A percentile compares a stretch with the other conserved stretches of the same genome.
Evolutionary conservation across 2,329 filamentous ascomycete species (phyloP).

Genomic region (Xylariaceae sp.): DNA sequence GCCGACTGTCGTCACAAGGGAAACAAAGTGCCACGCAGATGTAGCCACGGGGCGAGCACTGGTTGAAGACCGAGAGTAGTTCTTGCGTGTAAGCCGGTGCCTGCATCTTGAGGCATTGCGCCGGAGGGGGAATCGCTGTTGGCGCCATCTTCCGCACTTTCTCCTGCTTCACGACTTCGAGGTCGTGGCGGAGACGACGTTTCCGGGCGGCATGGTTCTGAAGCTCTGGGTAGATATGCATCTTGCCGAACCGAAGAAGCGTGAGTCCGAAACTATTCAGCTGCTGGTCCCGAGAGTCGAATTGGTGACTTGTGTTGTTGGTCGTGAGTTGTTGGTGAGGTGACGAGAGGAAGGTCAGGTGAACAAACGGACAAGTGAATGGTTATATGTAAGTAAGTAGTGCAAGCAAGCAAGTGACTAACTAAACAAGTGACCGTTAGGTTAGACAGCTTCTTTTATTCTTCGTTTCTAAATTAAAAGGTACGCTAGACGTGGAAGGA

Average conservation of each 20-base stretch:
- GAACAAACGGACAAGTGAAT: not conserved
- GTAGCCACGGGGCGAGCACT: slow-evolving; percentile 32
- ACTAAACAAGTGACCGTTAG: not conserved
- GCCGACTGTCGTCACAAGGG: slow-evolving; percentile 25
- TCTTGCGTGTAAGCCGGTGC: slow-evolving; percentile 24
- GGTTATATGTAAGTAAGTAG: too few relatives aligned
- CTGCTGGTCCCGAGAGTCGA: too few relatives aligned
- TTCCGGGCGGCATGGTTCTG: slow-evolving; percentile 22
- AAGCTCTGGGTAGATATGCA: slow-evolving; percentile 21
- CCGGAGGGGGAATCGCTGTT: slow-evolving; percentile 13
- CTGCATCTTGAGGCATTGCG: slow-evolving; percentile 23
- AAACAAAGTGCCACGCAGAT: slow-evolving; percentile 34
- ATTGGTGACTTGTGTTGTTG: too few relatives aligned
- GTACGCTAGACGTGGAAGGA: not conserved
- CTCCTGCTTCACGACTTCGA: slow-evolving; percentile 15
- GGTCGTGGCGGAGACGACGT: slow-evolving; percentile 23
- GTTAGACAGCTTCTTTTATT: not conserved
- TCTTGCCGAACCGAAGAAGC: slow-evolving; percentile 18
- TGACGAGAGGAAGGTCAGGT: not conserved
- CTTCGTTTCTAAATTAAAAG: not conserved
- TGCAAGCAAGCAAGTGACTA: not conserved
- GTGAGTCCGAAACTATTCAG: not conserved
- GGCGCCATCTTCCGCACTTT: slow-evolving; percentile 18
- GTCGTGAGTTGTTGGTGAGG: not conserved
- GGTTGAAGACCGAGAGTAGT: slow-evolving; percentile 33